Conservation (phyloP, 2,329 filamentous ascomycete species). For the Talaromyces sp. region DNA sequence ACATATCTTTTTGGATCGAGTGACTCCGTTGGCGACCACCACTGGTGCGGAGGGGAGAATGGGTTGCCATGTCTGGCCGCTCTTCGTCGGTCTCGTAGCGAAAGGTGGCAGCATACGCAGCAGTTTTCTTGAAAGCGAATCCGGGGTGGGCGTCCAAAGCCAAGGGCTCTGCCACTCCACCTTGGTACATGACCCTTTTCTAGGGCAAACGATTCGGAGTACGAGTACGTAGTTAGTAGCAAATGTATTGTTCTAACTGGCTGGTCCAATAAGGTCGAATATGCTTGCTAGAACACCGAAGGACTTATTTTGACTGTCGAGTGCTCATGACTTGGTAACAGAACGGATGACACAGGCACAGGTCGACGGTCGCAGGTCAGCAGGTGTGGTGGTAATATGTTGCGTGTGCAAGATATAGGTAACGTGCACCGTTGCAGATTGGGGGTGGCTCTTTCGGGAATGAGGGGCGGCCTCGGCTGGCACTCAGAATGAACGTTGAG, state of each 20-base stretch:
- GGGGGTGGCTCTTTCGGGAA: slow-evolving; percentile 7
- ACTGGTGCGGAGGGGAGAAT: slow-evolving; percentile 26
- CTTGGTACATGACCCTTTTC: slow-evolving; percentile 31
- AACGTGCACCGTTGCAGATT: slow-evolving; percentile 10
- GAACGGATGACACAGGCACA: neutral
- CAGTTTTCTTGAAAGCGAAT: slow-evolving; percentile 33
- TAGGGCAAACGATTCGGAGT: neutral
- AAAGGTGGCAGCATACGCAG: slow-evolving; percentile 40
- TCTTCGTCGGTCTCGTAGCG: slow-evolving; percentile 30
- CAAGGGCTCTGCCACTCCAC: slow-evolving; percentile 32
- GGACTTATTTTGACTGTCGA: neutral
- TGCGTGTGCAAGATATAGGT: neutral
- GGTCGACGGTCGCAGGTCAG: neutral
- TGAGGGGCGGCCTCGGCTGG: slow-evolving; percentile 11
- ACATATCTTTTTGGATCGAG: slow-evolving; percentile 24
- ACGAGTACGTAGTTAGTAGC: neutral
- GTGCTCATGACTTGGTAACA: slow-evolving; percentile 11
- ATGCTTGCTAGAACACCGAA: neutral
- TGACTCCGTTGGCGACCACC: slow-evolving; percentile 31
- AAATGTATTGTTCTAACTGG: neutral
- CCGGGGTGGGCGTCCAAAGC: slow-evolving; percentile 31
- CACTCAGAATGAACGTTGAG: neutral
- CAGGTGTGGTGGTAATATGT: slow-evolving; percentile 6
- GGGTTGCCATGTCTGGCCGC: slow-evolving; percentile 29
- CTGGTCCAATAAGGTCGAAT: neutral